Evolutionary conservation across 2,329 filamentous ascomycete genomes (phyloP), one percentile per base, ranked within the genome.

Genomic region (Pseudogymnoascus sp.): DNA sequence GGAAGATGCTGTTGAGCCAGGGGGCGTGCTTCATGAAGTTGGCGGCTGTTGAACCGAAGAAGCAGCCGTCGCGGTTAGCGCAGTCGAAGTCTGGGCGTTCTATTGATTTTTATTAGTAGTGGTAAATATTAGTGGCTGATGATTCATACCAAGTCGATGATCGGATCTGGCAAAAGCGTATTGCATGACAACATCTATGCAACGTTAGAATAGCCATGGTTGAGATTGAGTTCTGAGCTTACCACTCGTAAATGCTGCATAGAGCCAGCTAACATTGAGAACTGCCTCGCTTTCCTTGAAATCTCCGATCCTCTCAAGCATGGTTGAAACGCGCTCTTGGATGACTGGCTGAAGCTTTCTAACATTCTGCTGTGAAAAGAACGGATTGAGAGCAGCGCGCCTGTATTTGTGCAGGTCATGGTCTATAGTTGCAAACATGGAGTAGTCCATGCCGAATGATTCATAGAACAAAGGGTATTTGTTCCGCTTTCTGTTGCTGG

Each of bases 101-200:
- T 56, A 7, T 56, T 4, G 5, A 11, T 3, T 53, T 31, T 18
- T 4, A 2, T 56, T 4, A 56, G 25, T 2, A 4, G 5, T 31
- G 10, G n/a, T 16, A 56, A 31, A 28, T 18, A 56, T 33, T 6
- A 31, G 8, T 18, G 4, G 2, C 21, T 10, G 12, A 12, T 4
- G 8, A 2, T 33, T 56, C n/a, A 33, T 56, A 56, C 50, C 50
- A 4, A 70, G 63, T 38, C 65, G 62, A 50, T 70, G 66, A 63
- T 66, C 66, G 25, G 60, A 66, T 14, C 65, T 42, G 42, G 67
- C 73, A n/a, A 73, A 68, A 8, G 67, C 67, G 65, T 72, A 73
- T 35, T 70, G 64, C 16, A 69, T 73, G 31, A 74, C 69, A 11
- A 71, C 66, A 66, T 75, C 73, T 61, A 66, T 60, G 28, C n/a